Percentiles rank a stretch among this genome's conserved stretches.
Evolutionary conservation across 768 basidiomycete genomes (phyloP).

Genomic region (Fibroporia radiculosa): DNA sequence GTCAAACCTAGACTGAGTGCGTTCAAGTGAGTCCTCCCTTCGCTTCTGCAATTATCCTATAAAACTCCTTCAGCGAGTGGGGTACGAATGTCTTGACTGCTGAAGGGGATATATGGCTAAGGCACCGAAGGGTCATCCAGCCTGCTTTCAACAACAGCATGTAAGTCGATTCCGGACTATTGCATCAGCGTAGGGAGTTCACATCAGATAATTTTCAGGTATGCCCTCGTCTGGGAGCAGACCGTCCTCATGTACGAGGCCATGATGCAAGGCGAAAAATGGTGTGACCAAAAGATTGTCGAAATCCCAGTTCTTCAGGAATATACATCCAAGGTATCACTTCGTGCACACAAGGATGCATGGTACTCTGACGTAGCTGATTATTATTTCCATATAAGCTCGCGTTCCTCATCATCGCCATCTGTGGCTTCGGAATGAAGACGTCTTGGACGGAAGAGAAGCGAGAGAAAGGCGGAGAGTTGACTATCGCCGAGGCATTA

Average conservation of each 20-base stretch:
- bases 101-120: slow-evolving; percentile 14
- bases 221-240: slow-evolving; percentile 16
- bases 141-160: slow-evolving; percentile 17
- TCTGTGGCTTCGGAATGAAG: slow-evolving; percentile 15
- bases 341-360: no score
- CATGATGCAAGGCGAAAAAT: slow-evolving; percentile 10
- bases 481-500: slow-evolving; percentile 1
- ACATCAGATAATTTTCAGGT: no score
- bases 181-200: no score
- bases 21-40: slow-evolving; percentile 1
- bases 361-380: no score
- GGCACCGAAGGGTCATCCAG: slow-evolving; percentile 16
- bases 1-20: slow-evolving; percentile 9
- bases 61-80: slow-evolving; percentile 10
- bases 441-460: slow-evolving; percentile 7
- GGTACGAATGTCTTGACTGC: slow-evolving; percentile 12
- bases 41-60: no score
- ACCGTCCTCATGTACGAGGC: slow-evolving; percentile 12
- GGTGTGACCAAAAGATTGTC: slow-evolving; percentile 6
- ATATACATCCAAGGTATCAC: slow-evolving; percentile 13
- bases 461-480: slow-evolving; percentile 4
- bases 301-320: slow-evolving; percentile 7
- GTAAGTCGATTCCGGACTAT: no score
- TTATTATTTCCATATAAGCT: no score
- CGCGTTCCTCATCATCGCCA: slow-evolving; percentile 13